Evolutionary conservation across 495 filamentous ascomycete species (phyloP), one percentile per base, ranked within the genome.

Genomic region (Xylaria palmicola): DNA sequence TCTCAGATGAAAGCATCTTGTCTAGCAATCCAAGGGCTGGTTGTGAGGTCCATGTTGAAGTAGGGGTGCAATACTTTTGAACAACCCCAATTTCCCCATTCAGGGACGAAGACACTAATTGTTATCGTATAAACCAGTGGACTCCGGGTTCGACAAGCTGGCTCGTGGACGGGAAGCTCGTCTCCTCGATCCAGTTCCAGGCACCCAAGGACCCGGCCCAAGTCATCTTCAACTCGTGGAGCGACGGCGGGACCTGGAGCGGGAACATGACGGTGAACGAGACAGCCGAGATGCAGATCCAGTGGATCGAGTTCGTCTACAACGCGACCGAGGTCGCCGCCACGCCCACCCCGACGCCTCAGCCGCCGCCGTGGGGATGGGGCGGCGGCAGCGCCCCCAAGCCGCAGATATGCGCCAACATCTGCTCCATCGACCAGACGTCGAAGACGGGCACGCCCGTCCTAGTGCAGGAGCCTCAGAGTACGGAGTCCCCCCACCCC

Each of bases 251-350:
- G 0, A 64, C 70, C 12, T 93, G 89, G 89, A 84, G 85, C 3
- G 89, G 89, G 1, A 86, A 90, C 63, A 88, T 92, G 87, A 77
- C 62, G 3, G 60, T 80, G 2, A 75, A 76, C 1, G 77, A 82
- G 3, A 77, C 80, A 19, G 87, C 89, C 1, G 83, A 84, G 54
- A 70, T 91, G 70, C 86, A 88, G 58, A 80, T 93, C 22, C 86
- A 91, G 67, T 91, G 86, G 81, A 82, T 91, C 37, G 88, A 92
- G 65, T 66, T 91, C 64, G 80, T 84, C 6, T 93, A 85, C 63
- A 93, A 92, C 64, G 79, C 45, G 5, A 79, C 78, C 1, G 71
- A 75, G 24, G 8, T 15, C 22, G 17, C 30, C 34, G 13, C 5
- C 4, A 24, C 55, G 5, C 55, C 55, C 41, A 6, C 8, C 10